Base-by-base conservation (phyloP, 1,284 basidiomycete species). In the Gymnopus androsaceus region DNA sequence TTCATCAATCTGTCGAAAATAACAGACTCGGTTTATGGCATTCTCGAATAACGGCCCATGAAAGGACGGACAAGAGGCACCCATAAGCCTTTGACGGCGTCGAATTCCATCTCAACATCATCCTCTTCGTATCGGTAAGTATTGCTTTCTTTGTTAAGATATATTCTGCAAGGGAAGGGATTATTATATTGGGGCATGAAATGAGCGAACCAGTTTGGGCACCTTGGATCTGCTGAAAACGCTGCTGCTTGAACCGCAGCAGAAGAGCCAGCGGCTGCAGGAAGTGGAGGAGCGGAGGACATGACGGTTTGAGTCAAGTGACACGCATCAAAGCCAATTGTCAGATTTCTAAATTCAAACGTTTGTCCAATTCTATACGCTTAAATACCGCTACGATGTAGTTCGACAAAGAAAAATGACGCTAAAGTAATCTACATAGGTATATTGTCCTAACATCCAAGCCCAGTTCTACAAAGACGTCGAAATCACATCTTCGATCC, bases 51-150 rank as follows among this genome's bases (percentile, higher is more conserved):
- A 51, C 27, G 36, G 56, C 53, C 45, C 44, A 51, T 23, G 28
- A 56, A 21, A 47, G 52, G n/a, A 70, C 88, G 68, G 66, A 97
- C 94, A 66, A 95, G 70, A 37, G 91, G 87, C 23, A 93, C 71
- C 95, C 95, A 97, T 36, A 77, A 75, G 17, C 83, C 84, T 65
- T 90, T 92, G 5, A 70, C 69, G 37, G 80, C 71, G 66, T 94
- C 88, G 78, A 92, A 99, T 73, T 99, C 95, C 68, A 92, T 83
- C 70, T 97, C 95, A 27, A 81, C 94, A 60, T 94, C 88, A 55
- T 93, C 90, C 66, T 92, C 87, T 69, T 99, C 96, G 67, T 90
- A 88, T 52, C 88, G 83, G 92, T 93, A 99, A 62, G 90, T 89
- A 38, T 82, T 81, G 3, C 85, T 79, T 41, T 82, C 78, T 63